Base-by-base conservation (phyloP, 495 filamentous ascomycete species). In the Neurospora sp. region DNA sequence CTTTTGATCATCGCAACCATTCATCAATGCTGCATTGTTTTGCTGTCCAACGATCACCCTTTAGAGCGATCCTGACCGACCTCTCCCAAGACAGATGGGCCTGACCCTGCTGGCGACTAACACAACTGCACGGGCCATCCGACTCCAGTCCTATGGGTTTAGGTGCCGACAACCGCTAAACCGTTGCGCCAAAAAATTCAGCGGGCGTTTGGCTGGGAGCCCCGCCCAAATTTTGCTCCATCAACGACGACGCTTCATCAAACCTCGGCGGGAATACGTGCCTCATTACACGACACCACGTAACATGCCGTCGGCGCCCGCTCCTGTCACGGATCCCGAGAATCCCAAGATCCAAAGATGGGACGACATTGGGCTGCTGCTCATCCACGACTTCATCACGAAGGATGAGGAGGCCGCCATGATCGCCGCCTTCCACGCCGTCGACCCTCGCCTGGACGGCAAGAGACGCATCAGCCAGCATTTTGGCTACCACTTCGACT, bases 401-500 rank as follows among this genome's bases (percentile, higher is more conserved):
- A 41, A 71, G 44, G 42, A 65, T 10, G 76, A 80, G 59, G 79
- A 80, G 71, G 40, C 70, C 1, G 65, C 72, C 42, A 76, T 80
- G 73, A 77, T 79, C 46, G 71, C 73, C 4, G 78, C 76, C 18
- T 80, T 80, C 68, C 73, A 80, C 68, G 74, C 72, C 38, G 70
- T 40, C 11, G 70, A 76, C 39, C 74, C 74, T 3, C 44, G 61
- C 22, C 20, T 53, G 11, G 61, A 74, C 31, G 61, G 61, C 65
- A 73, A 74, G 48, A 73, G 73, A 40, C 73, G 79, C 7, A 72
- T 80, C 35, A 77, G 75, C 71, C 78, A 80, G 38, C 79, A 80
- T 37, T 79, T 74, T 42, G 79, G 79, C 61, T 70, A 78, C 74
- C 79, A 80, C 70, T 80, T 80, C 44, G 79, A 80, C 70, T 80